phyloP scores from a whole-genome alignment of 805 yeast genomes.

The Zygotorulaspora sp. region DNA sequence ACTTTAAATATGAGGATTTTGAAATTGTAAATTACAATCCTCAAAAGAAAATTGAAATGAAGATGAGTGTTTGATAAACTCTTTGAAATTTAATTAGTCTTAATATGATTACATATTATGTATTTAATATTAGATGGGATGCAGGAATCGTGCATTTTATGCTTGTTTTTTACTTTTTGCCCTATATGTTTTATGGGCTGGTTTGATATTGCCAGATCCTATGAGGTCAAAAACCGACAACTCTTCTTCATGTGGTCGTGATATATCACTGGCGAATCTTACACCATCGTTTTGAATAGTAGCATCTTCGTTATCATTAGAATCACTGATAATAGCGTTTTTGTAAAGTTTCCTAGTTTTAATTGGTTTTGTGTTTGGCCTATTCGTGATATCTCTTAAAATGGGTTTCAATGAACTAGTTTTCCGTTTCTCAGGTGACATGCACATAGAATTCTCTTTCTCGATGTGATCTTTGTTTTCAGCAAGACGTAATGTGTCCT shows the following conservation, averaged over 20 bases:
- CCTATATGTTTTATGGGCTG: conserved; percentile 26
- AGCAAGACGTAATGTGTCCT: not conserved
- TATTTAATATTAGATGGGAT: no score
- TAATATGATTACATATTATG: no score
- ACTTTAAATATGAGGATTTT: conserved; percentile 84
- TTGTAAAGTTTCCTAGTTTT: conserved; percentile 28
- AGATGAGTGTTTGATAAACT: conserved; percentile 89
- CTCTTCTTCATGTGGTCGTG: conserved; percentile 33
- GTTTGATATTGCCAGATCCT: conserved; percentile 24
- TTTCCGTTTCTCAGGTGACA: not conserved
- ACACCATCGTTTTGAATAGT: conserved; percentile 10
- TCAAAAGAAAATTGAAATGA: conserved; percentile 81
- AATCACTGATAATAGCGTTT: conserved; percentile 31
- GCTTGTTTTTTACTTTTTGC: conserved; percentile 16
- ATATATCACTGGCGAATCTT: conserved; percentile 13
- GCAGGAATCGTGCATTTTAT: no score
- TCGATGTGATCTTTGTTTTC: not conserved
- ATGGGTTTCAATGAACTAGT: conserved; percentile 3
- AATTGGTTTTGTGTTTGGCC: conserved; percentile 11
- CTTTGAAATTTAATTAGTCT: no score
- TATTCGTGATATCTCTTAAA: conserved; percentile 21
- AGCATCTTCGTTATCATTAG: conserved; percentile 21
- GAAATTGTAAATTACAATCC: conserved; percentile 77
- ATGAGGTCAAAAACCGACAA: conserved; percentile 42
- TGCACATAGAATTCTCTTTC: not conserved